Evolutionary conservation across 1,139 yeast species (phyloP), one percentile per base, ranked within the genome.

Genomic region (Nakaseomyces sp.): DNA sequence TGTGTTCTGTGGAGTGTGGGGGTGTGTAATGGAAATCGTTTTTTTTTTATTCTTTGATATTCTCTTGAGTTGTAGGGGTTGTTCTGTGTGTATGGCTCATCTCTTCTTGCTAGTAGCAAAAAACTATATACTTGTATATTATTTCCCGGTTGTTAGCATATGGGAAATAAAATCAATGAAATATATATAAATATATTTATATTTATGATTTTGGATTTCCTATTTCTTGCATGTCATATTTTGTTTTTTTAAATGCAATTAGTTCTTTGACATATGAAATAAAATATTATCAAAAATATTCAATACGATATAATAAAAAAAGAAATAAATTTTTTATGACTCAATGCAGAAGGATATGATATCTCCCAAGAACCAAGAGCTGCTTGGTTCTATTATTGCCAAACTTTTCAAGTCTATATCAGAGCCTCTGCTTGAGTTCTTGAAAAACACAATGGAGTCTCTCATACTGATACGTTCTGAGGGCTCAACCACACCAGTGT

Each of bases 361-460:
- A 35, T 35, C 38, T 9, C 17, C 26, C 5, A 22, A 35, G 18
- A 35, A 35, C 28, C 38, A 35, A 22, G 28, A 35, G n/a, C 8
- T 35, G 17, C 38, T 35, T 13, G 28, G 38, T 22, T 35, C 38
- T n/a, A 35, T 35, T 13, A 16, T 22, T 5, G 12, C 17, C 28
- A 35, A 35, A 13, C 38, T 35, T 5, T 35, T 35, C n/a, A 35
- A 35, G 18, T 35, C 38, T 16, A 22, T 35, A 12, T 35, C 38
- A n/a, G 38, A 35, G 28, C 38, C 38, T 1, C 13, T 35, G 38
- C 28, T 35, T 9, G 38, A 35, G 18, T 35, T 35, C 12, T 22
- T 35, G 8, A 35, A 20, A 19, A 22, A 35, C 5, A 13, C 38
- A 1, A 35, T 35, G 28, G 38, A 35, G 38, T 35, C 38, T 5